phyloP scores from a whole-genome alignment of 148 eudicot species.

The Chenopodium suecicum region DNA sequence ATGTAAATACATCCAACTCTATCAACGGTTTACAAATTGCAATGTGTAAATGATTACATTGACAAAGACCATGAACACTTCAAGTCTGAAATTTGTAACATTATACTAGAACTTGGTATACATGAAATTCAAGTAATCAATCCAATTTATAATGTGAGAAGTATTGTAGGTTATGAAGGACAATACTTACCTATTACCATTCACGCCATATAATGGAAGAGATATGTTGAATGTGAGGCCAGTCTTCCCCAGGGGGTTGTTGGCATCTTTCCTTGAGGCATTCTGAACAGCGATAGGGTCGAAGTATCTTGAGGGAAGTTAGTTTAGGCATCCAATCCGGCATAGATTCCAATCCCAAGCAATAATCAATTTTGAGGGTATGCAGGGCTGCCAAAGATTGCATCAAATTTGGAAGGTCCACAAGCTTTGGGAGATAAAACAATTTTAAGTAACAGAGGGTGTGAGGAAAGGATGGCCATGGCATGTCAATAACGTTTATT shows the following conservation, averaged over 20 bases:
- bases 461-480: conserved; percentile 10
- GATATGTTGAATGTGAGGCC: conserved; percentile 12
- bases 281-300: not conserved
- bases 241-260: not conserved
- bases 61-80: too few species aligned
- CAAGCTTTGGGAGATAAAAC: not conserved
- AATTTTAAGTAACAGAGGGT: not conserved
- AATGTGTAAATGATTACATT: too few species aligned
- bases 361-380: not conserved
- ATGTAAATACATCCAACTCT: too few species aligned
- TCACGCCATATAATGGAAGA: not conserved
- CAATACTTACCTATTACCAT: too few species aligned
- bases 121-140: too few species aligned
- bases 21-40: too few species aligned
- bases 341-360: not conserved
- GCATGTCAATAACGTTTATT: not conserved
- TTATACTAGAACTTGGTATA: too few species aligned
- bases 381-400: conserved; percentile 7
- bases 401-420: conserved; percentile 2
- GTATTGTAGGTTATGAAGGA: too few species aligned
- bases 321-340: conserved; percentile 22
- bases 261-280: conserved; percentile 7
- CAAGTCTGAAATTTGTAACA: too few species aligned
- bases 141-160: too few species aligned
- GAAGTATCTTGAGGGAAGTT: conserved; percentile 10